phyloP scores from a whole-genome alignment of 169 alveolate genomes.

The Babesia sp. region DNA sequence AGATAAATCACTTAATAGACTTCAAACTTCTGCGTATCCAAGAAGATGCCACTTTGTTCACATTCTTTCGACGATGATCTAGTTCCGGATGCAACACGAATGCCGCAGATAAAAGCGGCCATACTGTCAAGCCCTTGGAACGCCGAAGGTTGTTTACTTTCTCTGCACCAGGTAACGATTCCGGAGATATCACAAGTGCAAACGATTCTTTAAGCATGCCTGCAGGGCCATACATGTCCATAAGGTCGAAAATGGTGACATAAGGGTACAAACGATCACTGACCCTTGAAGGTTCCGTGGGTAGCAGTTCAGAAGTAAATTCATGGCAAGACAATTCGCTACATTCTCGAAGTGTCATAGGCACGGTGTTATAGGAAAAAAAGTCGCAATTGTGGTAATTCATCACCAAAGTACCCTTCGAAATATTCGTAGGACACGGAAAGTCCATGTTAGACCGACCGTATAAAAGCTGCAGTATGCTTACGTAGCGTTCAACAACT shows the following conservation, averaged over 20 bases:
- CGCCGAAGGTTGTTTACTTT: constrained; percentile 30
- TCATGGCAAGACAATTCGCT: constrained; percentile 6
- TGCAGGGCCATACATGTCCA: constrained; percentile 60
- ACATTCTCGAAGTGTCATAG: constrained; percentile 11
- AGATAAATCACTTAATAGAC: background rate
- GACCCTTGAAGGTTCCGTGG: background rate
- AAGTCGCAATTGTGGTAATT: constrained; percentile 37
- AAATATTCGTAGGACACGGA: background rate
- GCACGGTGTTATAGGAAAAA: constrained; percentile 5
- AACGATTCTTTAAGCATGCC: constrained; percentile 20
- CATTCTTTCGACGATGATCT: background rate
- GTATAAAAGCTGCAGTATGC: constrained; percentile 7
- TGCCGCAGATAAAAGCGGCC: constrained; percentile 45
- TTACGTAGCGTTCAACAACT: constrained; percentile 16
- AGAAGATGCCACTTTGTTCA: constrained; percentile 38
- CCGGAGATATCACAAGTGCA: constrained; percentile 52
- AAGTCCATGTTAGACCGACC: background rate
- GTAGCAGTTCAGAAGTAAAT: background rate
- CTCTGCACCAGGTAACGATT: constrained; percentile 41
- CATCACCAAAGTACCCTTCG: constrained; percentile 11
- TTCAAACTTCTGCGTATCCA: constrained; percentile 32
- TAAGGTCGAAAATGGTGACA: constrained; percentile 29
- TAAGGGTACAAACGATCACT: background rate
- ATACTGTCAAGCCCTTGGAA: constrained; percentile 19
- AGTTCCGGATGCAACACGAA: constrained; percentile 36